A percentile compares a stretch with the other conserved stretches of the same genome.
These are phyloP conservation scores for Pestalotiopsis sp. DNA, from an alignment of 2,329 filamentous ascomycete genomes.

Conservation along the genomic window DNA sequence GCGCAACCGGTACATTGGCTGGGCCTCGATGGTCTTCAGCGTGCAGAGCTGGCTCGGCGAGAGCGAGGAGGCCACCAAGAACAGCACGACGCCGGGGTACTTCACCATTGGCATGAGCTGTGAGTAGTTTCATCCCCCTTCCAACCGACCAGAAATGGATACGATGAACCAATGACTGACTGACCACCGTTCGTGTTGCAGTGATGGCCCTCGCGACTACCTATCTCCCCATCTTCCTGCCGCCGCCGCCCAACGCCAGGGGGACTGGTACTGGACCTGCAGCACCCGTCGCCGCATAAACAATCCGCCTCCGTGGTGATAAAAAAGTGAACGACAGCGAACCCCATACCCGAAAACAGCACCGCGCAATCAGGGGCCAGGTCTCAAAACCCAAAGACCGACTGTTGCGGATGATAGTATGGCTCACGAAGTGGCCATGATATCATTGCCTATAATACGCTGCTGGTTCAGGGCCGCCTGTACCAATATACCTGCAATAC, in stretches of 20 bases:
- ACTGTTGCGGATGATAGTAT: background rate
- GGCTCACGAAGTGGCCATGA: too few species aligned
- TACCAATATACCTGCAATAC: background rate
- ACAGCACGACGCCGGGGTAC: constrained; percentile 66
- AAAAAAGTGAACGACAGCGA: background rate
- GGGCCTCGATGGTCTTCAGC: constrained; percentile 74
- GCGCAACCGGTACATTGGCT: constrained; percentile 79
- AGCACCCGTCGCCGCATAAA: constrained; percentile 29
- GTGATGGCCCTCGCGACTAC: constrained; percentile 62
- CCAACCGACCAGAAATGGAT: background rate
- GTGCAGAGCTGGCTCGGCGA: constrained; percentile 79
- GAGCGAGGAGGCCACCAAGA: constrained; percentile 68
- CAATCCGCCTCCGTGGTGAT: background rate
- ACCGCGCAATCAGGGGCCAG: background rate
- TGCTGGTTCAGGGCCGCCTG: background rate
- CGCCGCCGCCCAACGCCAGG: constrained; percentile 36
- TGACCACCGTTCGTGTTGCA: constrained; percentile 27
- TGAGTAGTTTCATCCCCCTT: constrained; percentile 44
- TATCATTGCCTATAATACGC: too few species aligned
- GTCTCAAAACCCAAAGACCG: background rate
- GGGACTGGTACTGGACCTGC: constrained; percentile 36
- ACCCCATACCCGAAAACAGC: background rate
- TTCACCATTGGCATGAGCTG: constrained; percentile 80
- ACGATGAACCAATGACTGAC: background rate
- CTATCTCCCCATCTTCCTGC: constrained; percentile 55